Evolutionary conservation across 306 rosid species (phyloP).

Genomic region (Citrullus amarus): DNA sequence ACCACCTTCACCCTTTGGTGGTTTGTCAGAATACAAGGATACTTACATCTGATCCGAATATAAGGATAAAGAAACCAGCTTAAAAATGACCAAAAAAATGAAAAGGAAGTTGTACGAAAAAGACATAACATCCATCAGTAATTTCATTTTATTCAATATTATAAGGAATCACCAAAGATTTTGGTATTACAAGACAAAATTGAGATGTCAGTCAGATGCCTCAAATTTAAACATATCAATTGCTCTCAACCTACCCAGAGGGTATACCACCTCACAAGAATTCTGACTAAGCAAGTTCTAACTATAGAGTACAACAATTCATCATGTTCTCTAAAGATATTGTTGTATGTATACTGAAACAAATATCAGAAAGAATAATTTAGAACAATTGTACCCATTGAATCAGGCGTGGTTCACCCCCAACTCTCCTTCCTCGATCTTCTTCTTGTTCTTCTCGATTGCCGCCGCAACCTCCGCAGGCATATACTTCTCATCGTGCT

Average conservation of each 20-base stretch:
- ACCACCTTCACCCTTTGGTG: background rate
- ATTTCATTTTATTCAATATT: background rate
- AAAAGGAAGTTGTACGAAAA: background rate
- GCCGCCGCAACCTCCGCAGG: conserved; percentile 73
- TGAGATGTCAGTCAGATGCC: conserved; percentile 1
- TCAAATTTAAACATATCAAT: background rate
- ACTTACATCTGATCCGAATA: background rate
- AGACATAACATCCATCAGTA: background rate
- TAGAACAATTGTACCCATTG: conserved; percentile 16
- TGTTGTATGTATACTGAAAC: background rate
- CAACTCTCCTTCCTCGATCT: conserved; percentile 24
- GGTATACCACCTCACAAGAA: background rate
- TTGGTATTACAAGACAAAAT: background rate
- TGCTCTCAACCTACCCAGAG: background rate
- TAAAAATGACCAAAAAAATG: background rate
- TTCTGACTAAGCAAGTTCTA: background rate
- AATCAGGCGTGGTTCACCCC: conserved; percentile 17
- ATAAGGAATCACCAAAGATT: background rate
- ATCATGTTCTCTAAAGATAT: background rate
- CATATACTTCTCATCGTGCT: conserved; percentile 97
- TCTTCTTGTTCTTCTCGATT: conserved; percentile 85
- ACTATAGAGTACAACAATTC: background rate
- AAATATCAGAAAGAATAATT: background rate
- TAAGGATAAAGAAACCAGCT: background rate
- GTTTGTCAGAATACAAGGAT: background rate